phyloP scores from a whole-genome alignment of 1,284 basidiomycete genomes.

The Wolfiporia cocos region DNA sequence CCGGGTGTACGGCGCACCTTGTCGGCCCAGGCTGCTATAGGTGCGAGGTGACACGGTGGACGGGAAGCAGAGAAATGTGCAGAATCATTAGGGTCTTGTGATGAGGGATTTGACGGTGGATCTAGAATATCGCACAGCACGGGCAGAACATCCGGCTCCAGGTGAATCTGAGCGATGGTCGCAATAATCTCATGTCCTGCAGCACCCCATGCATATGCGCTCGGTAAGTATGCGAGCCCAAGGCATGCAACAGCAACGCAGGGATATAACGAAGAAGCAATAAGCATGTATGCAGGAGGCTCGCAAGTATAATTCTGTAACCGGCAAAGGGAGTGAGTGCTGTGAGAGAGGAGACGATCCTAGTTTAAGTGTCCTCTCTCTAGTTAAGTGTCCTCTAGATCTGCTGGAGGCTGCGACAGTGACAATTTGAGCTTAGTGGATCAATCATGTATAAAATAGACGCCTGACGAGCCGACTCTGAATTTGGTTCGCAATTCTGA shows the following conservation, averaged over 20 bases:
- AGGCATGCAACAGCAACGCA: background rate
- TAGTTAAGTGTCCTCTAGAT: no score
- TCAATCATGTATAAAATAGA: no score
- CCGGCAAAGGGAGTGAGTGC: no score
- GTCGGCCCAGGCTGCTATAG: constrained; percentile 88
- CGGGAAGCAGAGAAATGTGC: constrained; percentile 21
- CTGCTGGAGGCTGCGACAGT: no score
- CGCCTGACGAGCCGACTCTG: no score
- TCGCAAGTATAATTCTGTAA: no score
- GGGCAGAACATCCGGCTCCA: constrained; percentile 69
- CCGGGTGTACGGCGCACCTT: constrained; percentile 36
- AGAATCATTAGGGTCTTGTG: constrained; percentile 17
- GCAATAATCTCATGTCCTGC: constrained; percentile 88
- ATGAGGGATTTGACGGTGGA: constrained; percentile 27
- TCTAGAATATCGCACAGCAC: constrained; percentile 70
- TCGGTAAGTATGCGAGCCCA: constrained; percentile 13
- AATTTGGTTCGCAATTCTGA: no score
- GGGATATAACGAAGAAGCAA: no score
- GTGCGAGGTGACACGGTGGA: constrained; percentile 69
- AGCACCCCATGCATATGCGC: constrained; percentile 22
- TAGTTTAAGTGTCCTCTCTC: no score
- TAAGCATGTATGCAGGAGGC: no score
- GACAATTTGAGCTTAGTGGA: no score
- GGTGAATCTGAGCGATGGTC: constrained; percentile 88
- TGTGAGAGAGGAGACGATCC: no score